Base-by-base conservation (phyloP, 352 stramenopile species). In the Phytophthora kernoviae region DNA sequence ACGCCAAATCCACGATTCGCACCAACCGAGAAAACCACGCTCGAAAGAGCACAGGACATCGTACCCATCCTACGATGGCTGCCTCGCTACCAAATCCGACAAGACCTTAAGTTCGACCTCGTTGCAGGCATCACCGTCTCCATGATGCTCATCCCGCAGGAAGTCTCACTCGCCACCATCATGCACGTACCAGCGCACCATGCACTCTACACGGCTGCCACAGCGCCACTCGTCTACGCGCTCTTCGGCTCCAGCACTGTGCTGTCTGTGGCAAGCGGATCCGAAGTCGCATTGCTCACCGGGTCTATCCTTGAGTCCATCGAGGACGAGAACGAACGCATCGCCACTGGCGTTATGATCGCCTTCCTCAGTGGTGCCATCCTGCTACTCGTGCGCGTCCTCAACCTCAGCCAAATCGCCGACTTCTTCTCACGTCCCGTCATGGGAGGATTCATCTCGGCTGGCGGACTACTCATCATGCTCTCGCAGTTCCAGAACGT, bases 381-480 rank as follows among this genome's bases (percentile, higher is more conserved):
- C 58, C 77, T 96, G 46, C 58, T 96, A 22, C 52, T 82, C 26
- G 73, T 96, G 45, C 80, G 89, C 22, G 22, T 96, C n/a, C 57
- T 95, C 10, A 75, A 81, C n/a, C 75, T 96, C 41, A 88, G 89
- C 18, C 88, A 94, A 37, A 70, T 97, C 39, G 87, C 87, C 17
- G 87, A 90, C 43, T 96, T 98, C 67, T 84, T 97, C 58, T 92
- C 83, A 0, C 82, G 94, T 49, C 87, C 91, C 2, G 89, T 98
- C 46, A 83, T 97, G 62, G 90, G 81, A 3, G 90, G 90, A 30
- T 98, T 98, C 65, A 96, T 94, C 41, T 93, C 81, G 11, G 90
- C 75, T 32, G 87, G 85, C 5, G 86, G 87, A 18, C 73, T 98
- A 37, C 81, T 96, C 52, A 98, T 98, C 70, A 89, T 81, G 22